Evolutionary conservation across 176 grass and related monocot genomes (phyloP), one percentile per base, ranked within the genome.

Genomic region (Olyra latifolia): DNA sequence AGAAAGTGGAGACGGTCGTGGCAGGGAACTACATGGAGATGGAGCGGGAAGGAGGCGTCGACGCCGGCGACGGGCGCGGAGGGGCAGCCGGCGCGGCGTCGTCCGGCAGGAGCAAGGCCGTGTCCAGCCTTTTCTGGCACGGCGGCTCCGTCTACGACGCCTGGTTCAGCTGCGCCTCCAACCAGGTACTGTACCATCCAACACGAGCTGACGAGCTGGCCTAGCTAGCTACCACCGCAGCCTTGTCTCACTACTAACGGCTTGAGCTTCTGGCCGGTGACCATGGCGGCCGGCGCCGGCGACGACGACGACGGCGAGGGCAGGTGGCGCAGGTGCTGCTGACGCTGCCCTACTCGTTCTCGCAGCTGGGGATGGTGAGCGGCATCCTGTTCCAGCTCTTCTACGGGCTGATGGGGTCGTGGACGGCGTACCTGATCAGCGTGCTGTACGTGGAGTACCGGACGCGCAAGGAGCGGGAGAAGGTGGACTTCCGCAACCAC

Each of bases 81-180:
- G 72, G 12, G 0, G 9, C 0, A 0, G 54, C 13, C 10, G 43
- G 0, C 35, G 25, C 15, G 13, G 25, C 64, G 46, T 0, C 30
- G 30, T 74, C 88, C 0, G 48, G 80, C 25, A 72, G 58, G 29
- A 76, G 87, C 74, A 69, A 83, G 54, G 71, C 69, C 7, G 23
- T 94, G 29, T 94, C 92, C 0, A 91, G 71, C 41, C 88, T 89
- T 50, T 93, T 99, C 71, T 91, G 92, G 90, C 92, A 98, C 74
- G 97, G 97, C 28, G 97, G 97, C 57, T 99, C 97, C 22, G 91
- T 96, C 48, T 99, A 92, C 71, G 97, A 99, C 88, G 93, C 97
- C 0, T 99, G 97, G 97, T 99, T 99, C 93, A 96, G 97, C 82
- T 99, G 97, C 66, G 86, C 97, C 58, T 99, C 97, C 67, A 99